phyloP scores from a whole-genome alignment of 2,329 filamentous ascomycete species.

The Lecanicillium sp. region DNA sequence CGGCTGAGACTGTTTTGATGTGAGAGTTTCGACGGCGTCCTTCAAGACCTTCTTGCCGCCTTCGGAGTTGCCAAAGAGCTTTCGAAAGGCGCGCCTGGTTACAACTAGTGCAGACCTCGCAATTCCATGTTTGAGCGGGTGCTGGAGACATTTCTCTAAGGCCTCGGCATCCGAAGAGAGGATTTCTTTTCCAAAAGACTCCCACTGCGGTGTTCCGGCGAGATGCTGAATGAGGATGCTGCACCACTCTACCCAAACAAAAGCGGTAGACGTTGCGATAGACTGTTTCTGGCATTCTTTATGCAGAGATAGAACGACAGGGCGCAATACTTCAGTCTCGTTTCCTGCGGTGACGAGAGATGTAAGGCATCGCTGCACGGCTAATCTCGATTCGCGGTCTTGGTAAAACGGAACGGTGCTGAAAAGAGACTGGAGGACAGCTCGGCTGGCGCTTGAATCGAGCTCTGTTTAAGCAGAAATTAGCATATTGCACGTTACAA shows the following conservation, averaged over 20 bases:
- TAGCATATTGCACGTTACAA: neutral
- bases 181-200: conserved; percentile 58
- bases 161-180: conserved; percentile 64
- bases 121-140: conserved; percentile 57
- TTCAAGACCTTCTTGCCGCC: conserved; percentile 54
- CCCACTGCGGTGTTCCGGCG: conserved; percentile 56
- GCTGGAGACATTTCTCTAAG: conserved; percentile 70
- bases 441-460: conserved; percentile 42
- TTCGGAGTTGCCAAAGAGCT: conserved; percentile 56
- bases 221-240: conserved; percentile 70
- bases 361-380: conserved; percentile 73
- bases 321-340: conserved; percentile 51
- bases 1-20: conserved; percentile 59
- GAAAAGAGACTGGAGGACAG: conserved; percentile 69
- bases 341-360: conserved; percentile 55
- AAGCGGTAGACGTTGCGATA: conserved; percentile 74
- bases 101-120: conserved; percentile 69
- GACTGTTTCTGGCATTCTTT: conserved; percentile 69
- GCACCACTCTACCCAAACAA: conserved; percentile 88
- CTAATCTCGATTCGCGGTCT: conserved; percentile 77
- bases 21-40: conserved; percentile 59
- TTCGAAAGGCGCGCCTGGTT: conserved; percentile 73
- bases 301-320: conserved; percentile 61
- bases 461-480: conserved; percentile 31
- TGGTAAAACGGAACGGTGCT: conserved; percentile 81